phyloP scores from a whole-genome alignment of 148 eudicot species.

The Heliosperma pusillum region DNA sequence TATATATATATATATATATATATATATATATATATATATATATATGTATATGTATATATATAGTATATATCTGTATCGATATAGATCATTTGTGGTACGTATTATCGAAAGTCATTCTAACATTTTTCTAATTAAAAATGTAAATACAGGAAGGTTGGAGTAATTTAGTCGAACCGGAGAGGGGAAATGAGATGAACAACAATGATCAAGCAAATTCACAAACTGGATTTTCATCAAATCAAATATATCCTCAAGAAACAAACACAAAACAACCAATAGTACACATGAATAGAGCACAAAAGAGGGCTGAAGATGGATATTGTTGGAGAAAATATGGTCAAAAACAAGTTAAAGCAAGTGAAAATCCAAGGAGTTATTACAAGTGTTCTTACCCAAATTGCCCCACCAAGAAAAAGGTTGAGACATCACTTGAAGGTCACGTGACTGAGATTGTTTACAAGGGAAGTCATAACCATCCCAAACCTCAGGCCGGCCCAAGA shows the following conservation, averaged over 20 bases:
- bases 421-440: conserved; percentile 48
- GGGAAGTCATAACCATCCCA: conserved; percentile 76
- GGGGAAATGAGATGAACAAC: conserved; percentile 29
- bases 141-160: conserved; percentile 36
- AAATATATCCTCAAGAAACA: conserved; percentile 19
- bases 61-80: too few relatives aligned
- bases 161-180: conserved; percentile 27
- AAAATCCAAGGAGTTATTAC: conserved; percentile 79
- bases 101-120: too few relatives aligned
- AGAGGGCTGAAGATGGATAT: conserved; percentile 59
- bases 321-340: conserved; percentile 82
- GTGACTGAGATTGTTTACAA: conserved; percentile 75
- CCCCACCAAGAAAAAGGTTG: conserved; percentile 78
- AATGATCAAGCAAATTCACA: conserved; percentile 7
- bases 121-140: conserved; percentile 27
- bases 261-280: conserved; percentile 26
- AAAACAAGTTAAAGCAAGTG: conserved; percentile 74
- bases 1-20: too few relatives aligned
- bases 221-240: conserved; percentile 3
- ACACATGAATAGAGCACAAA: conserved; percentile 50
- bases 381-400: conserved; percentile 66
- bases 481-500: conserved; percentile 56
- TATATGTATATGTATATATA: too few relatives aligned
- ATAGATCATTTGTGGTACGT: too few relatives aligned
- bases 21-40: too few relatives aligned